These are phyloP conservation scores for Alloteropsis angusta DNA, from an alignment of 202 grass and related monocot genomes.

Conservation along the genomic window DNA sequence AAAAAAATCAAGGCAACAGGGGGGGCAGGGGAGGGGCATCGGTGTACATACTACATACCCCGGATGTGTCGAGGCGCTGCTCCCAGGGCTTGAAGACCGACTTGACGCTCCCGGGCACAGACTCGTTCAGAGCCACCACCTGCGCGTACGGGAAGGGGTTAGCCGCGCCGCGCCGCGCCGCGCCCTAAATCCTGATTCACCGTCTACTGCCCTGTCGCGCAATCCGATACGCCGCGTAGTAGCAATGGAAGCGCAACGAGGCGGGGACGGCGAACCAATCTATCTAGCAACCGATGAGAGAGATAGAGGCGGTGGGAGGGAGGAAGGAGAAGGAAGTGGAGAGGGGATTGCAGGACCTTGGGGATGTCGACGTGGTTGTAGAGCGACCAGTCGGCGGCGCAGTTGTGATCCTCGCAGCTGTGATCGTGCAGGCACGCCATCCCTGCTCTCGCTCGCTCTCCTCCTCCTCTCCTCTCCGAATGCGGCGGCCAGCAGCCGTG, in stretches of 20 bases:
- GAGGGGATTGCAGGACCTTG: slow-evolving; percentile 35
- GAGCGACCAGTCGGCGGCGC: slow-evolving; percentile 92
- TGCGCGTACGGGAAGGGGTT: background rate
- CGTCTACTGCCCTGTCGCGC: background rate
- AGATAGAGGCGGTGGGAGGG: background rate
- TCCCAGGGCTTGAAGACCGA: slow-evolving; percentile 89
- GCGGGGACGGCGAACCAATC: background rate
- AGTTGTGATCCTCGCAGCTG: slow-evolving; percentile 96
- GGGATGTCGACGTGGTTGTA: slow-evolving; percentile 84
- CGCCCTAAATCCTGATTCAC: background rate
- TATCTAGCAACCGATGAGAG: background rate
- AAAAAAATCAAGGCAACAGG: background rate
- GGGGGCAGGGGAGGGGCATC: background rate
- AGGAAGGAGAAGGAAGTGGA: background rate
- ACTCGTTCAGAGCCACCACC: slow-evolving; percentile 85
- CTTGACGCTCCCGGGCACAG: slow-evolving; percentile 83
- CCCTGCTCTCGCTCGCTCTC: background rate
- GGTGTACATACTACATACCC: slow-evolving; percentile 49
- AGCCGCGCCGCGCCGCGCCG: background rate
- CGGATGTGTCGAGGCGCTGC: slow-evolving; percentile 75
- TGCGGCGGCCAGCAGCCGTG: background rate
- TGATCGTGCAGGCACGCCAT: slow-evolving; percentile 95
- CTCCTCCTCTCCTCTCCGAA: background rate
- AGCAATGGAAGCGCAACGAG: background rate
- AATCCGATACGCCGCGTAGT: background rate